These are phyloP conservation scores for Sporothrix globosa DNA, from an alignment of 2,329 filamentous ascomycete genomes.

Conservation along the genomic window DNA sequence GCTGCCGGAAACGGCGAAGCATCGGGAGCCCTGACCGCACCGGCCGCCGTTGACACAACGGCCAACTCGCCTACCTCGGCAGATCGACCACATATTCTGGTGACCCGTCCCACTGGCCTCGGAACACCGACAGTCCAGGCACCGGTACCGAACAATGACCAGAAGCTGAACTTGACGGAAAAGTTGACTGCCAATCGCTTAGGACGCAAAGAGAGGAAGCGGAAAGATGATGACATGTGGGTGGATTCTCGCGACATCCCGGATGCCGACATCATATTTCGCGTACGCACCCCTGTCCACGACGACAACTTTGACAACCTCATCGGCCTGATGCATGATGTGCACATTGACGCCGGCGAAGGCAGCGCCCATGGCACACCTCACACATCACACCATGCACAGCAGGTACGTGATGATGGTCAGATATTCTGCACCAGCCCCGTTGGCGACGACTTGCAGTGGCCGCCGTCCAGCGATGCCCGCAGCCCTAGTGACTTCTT, in stretches of 20 bases:
- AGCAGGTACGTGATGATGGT: background rate
- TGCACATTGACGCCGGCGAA: background rate
- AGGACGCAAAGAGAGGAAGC: background rate
- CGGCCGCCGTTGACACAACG: background rate
- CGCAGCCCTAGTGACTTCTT: background rate
- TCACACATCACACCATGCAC: background rate
- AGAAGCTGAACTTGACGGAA: too few relatives aligned
- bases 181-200: background rate
- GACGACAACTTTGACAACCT: background rate
- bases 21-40: background rate
- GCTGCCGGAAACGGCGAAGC: background rate
- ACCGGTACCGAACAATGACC: background rate
- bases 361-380: background rate
- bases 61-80: background rate
- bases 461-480: background rate
- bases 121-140: background rate
- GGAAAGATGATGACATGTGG: slow-evolving; percentile 3
- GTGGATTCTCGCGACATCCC: background rate
- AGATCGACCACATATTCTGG: background rate
- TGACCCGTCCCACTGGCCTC: background rate
- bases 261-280: background rate
- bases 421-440: background rate
- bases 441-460: background rate
- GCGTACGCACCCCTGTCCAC: background rate
- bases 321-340: background rate